Base-by-base conservation (phyloP, 768 basidiomycete genomes). In the Lactarius hatsudake region DNA sequence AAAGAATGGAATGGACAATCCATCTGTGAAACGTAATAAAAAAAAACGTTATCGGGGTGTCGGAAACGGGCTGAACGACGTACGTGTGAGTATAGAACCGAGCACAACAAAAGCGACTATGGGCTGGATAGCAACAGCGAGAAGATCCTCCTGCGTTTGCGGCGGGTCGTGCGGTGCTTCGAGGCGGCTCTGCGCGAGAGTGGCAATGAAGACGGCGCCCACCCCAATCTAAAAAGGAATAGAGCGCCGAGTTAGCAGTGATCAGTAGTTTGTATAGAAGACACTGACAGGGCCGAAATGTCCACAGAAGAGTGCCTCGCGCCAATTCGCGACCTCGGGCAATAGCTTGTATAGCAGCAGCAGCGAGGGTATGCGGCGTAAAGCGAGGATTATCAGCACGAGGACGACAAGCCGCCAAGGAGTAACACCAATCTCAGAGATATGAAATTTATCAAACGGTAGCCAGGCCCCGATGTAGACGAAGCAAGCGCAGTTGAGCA, bases 391-490 rank as follows among this genome's bases (percentile, higher is more conserved):
- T 2, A 79, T 78, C 45, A 94, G 72, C 71, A 88, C 83, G 13
- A 98, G 77, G 0, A 89, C 73, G 5, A 89, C 73, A 26, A 98
- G 80, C 23, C 88, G 81, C 89, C 90, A 91, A 1, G 89, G 87
- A 0, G 76, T 80, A 59, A 93, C 83, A 1, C 87, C 87, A 8
- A 91, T 77, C 9, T 81, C 82, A 2, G 84, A 81, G 7, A 75
- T 75, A 59, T 84, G 81, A 74, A 89, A 91, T 10, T 78, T 71
- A 9, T 79, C 70, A 71, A 92, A 91, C 0, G 89, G 89, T 13
- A 92, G 76, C 87, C 95, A 94, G 2, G 96, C 95, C 32, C 96
- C 97, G 20, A 84, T 90, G 74, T 93, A 93, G 32, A 93, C 81
- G 76, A 93, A 93, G 76, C 89, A 90, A 2, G 79, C 87, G 68